These are phyloP conservation scores for Zopfochytrium polystomum DNA, from an alignment of 371 early-diverging fungal genomes.

Conservation along the genomic window DNA sequence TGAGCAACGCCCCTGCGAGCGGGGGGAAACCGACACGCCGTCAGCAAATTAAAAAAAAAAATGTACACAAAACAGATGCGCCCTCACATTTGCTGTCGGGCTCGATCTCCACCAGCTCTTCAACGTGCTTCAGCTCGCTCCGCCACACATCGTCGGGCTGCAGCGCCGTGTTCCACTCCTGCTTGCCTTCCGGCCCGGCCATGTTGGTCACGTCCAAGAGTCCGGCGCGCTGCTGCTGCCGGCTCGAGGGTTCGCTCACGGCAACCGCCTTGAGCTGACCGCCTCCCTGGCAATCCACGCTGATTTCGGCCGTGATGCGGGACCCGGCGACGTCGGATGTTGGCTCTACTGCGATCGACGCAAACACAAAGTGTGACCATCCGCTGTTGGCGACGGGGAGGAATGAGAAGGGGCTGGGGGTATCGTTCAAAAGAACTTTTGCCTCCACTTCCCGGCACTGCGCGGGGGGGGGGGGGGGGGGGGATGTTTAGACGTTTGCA, in stretches of 20 bases:
- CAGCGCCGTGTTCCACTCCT: not conserved
- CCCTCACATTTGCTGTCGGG: slow-evolving; percentile 79
- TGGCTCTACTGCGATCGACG: not conserved
- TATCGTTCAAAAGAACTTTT: no score
- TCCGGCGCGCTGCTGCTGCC: not conserved
- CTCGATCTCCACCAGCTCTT: slow-evolving; percentile 81
- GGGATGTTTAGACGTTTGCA: no score
- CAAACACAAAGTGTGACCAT: no score
- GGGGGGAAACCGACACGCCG: slow-evolving; percentile 20
- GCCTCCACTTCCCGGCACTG: no score
- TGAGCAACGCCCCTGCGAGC: slow-evolving; percentile 8
- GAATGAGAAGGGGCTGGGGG: no score
- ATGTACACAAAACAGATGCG: slow-evolving; percentile 14
- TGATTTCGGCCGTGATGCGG: no score
- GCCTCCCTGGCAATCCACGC: no score
- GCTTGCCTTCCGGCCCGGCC: not conserved
- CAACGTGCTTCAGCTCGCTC: slow-evolving; percentile 62
- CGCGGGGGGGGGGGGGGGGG: no score
- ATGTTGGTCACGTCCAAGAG: not conserved
- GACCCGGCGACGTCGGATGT: not conserved
- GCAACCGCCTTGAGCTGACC: not conserved
- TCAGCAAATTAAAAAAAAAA: no score
- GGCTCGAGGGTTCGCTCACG: not conserved
- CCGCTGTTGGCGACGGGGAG: no score
- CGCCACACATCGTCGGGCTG: slow-evolving; percentile 31